Percentiles rank a stretch among this genome's conserved stretches.
Evolutionary conservation across 2,329 filamentous ascomycete species (phyloP).

Genomic region (Penicillium sp.): DNA sequence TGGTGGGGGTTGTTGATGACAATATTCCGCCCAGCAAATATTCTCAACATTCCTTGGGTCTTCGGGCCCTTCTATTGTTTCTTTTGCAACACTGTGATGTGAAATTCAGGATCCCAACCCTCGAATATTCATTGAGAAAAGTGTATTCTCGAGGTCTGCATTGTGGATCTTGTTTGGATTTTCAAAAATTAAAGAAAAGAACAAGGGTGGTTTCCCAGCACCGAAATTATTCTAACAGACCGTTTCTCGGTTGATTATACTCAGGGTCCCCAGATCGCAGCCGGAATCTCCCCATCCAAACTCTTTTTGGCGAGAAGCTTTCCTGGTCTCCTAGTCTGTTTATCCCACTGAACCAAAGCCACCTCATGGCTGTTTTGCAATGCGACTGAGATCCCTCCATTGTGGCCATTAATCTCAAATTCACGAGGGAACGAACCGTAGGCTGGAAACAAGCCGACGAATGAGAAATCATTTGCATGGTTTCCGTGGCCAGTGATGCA

Average conservation of each 20-base stretch:
- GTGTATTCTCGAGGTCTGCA: neutral
- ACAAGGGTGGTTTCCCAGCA: neutral
- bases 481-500: constrained; percentile 5
- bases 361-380: constrained; percentile 60
- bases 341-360: constrained; percentile 59
- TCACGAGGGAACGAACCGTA: constrained; percentile 65
- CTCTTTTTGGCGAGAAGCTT: constrained; percentile 6
- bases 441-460: constrained; percentile 58
- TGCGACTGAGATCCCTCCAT: constrained; percentile 53
- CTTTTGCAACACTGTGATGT: no score
- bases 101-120: no score
- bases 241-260: neutral
- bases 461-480: constrained; percentile 19
- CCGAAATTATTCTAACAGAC: neutral
- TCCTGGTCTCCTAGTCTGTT: constrained; percentile 56
- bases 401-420: constrained; percentile 63
- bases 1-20: no score
- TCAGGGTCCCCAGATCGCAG: constrained; percentile 14
- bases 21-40: no score
- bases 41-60: no score
- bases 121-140: neutral
- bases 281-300: constrained; percentile 14
- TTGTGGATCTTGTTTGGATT: neutral
- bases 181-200: neutral
- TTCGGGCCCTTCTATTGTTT: no score